phyloP scores from a whole-genome alignment of 2,329 filamentous ascomycete species.

The Pseudogymnoascus sp. region DNA sequence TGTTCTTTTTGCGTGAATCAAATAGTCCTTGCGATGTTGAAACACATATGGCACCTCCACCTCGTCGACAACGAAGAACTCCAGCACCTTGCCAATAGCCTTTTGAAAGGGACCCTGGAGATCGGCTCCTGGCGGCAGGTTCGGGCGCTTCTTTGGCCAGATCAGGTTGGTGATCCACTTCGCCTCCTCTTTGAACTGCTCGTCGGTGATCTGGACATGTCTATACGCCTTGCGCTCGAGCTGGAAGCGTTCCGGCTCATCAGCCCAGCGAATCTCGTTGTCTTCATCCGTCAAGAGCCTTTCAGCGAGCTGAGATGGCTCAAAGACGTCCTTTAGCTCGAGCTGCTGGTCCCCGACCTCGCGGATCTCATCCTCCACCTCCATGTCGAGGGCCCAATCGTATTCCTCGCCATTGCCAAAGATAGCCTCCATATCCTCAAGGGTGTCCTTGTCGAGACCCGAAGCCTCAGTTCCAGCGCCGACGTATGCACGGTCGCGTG shows the following conservation, averaged over 20 bases:
- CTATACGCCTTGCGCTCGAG: constrained; percentile 84
- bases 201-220: constrained; percentile 67
- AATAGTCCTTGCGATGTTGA: constrained; percentile 94
- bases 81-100: constrained; percentile 82
- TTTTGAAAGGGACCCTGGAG: constrained; percentile 77
- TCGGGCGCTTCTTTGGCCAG: constrained; percentile 68
- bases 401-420: constrained; percentile 96
- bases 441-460: constrained; percentile 80
- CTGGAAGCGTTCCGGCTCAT: constrained; percentile 92
- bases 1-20: constrained; percentile 77
- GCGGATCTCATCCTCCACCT: constrained; percentile 76
- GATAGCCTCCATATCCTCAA: constrained; percentile 93
- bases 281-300: constrained; percentile 94
- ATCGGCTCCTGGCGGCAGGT: constrained; percentile 47
- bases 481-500: constrained; percentile 59
- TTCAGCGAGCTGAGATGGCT: constrained; percentile 88
- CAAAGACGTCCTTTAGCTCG: constrained; percentile 95
- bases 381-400: constrained; percentile 83
- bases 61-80: constrained; percentile 90
- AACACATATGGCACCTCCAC: constrained; percentile 97
- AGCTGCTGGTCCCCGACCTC: constrained; percentile 73
- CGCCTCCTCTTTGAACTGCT: constrained; percentile 84
- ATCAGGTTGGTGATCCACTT: constrained; percentile 86
- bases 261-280: constrained; percentile 77
- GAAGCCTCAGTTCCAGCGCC: constrained; percentile 66